Evolutionary conservation across 805 yeast species (phyloP), one percentile per base, ranked within the genome.

Genomic region (Sungouiella blattae): DNA sequence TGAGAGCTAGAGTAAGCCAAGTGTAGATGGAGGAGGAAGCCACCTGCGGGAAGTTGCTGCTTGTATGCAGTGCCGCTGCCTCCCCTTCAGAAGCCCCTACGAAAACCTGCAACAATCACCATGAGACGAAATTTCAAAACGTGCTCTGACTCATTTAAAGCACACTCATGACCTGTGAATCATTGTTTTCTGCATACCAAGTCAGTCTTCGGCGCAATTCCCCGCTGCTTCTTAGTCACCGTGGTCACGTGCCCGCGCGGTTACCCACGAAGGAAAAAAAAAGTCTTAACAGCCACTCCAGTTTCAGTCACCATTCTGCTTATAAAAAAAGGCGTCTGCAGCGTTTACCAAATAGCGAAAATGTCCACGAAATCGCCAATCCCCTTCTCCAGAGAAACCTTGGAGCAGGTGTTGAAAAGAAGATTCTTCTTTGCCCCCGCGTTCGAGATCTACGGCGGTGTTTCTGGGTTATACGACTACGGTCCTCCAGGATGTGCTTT

Each of bases 401-500:
- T 93, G 56, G 99, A 93, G 64, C 81, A 84, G 61, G 87, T 89
- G 39, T 71, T 93, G 53, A 93, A 91, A 65, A 83, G 97, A 64
- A 80, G 99, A 60, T 93, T 93, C 72, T 93, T 93, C 68, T 94
- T 78, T 61, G 96, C 98, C 12, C 99, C 99, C 47, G 82, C 98
- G 23, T 93, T 93, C 55, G 98, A 93, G 60, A 78, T 91, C 46
- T 93, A 93, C 62, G 98, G 98, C 50, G 98, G 98, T 63, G 98
- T 93, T 30, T 86, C 96, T 32, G 99, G 99, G 48, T 74, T 93
- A 40, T 93, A 87, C 63, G 99, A 93, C 63, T 93, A 89, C 60
- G 99, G 99, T 69, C 99, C 99, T 45, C 97, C 98, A 61, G 98
- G 98, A 44, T 91, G 98, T 71, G 94, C 98, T 9, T 78, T 93